Percentiles rank a stretch among this genome's conserved stretches.
These are phyloP conservation scores for Cutaneotrichosporon cavernicola DNA, from an alignment of 1,284 basidiomycete species.

Conservation along the genomic window DNA sequence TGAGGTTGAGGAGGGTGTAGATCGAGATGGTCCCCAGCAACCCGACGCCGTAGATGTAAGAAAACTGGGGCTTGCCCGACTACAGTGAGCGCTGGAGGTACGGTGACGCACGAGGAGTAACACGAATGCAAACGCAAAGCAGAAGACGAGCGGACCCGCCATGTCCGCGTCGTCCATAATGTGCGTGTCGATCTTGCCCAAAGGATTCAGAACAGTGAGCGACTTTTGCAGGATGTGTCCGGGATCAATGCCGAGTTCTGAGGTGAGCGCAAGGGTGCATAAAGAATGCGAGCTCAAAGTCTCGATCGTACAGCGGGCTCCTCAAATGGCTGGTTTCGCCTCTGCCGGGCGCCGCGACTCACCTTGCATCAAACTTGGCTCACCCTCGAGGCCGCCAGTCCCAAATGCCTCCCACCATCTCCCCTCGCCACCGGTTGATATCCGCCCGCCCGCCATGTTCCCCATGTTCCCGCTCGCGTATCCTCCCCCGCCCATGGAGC, in stretches of 20 bases:
- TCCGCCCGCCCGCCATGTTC: slow-evolving; percentile 37
- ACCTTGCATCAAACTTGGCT: slow-evolving; percentile 91
- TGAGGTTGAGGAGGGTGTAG: slow-evolving; percentile 93
- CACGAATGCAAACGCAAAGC: slow-evolving; percentile 85
- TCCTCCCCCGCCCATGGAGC: slow-evolving; percentile 31
- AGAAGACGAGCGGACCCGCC: slow-evolving; percentile 92
- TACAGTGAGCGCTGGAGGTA: slow-evolving; percentile 48
- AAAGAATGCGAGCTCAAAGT: too few species aligned
- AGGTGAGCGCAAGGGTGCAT: slow-evolving; percentile 9
- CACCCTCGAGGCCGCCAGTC: slow-evolving; percentile 90
- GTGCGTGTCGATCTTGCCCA: slow-evolving; percentile 79
- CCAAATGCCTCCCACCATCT: slow-evolving; percentile 95
- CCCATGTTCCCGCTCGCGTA: slow-evolving; percentile 41
- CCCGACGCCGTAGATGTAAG: slow-evolving; percentile 97
- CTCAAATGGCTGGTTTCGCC: background rate
- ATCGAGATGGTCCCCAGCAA: slow-evolving; percentile 91
- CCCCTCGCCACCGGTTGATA: slow-evolving; percentile 65
- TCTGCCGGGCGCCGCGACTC: slow-evolving; percentile 27
- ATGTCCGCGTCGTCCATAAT: slow-evolving; percentile 99
- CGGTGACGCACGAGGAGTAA: slow-evolving; percentile 73
- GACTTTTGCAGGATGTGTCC: slow-evolving; percentile 92
- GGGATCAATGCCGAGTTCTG: slow-evolving; percentile 97
- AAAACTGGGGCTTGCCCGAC: slow-evolving; percentile 98
- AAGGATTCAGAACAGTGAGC: slow-evolving; percentile 90
- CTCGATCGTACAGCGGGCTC: slow-evolving; percentile 1